Evolutionary conservation across 257 asterid species (phyloP).

Genomic region (Scutellaria minor): DNA sequence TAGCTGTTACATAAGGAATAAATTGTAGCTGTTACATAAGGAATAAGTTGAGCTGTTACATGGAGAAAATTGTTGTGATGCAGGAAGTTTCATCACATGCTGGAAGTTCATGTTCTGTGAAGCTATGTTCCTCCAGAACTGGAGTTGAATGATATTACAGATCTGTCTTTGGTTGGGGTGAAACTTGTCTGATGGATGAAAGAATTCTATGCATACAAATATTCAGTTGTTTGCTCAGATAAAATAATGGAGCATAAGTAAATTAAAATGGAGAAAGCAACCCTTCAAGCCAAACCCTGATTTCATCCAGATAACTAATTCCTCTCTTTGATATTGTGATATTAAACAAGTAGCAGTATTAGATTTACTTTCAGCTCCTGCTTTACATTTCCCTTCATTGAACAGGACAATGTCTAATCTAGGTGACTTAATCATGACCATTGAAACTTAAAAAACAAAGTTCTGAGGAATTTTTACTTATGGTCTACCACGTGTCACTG

Average conservation of each 20-base stretch:
- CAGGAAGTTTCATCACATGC: background rate
- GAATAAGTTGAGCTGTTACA: conserved; percentile 12
- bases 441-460: conserved; percentile 10
- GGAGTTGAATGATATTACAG: background rate
- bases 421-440: conserved; percentile 11
- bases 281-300: background rate
- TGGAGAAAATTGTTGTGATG: conserved; percentile 5
- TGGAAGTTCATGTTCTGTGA: conserved; percentile 12
- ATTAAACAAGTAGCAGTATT: background rate
- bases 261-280: background rate
- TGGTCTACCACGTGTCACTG: conserved; percentile 1
- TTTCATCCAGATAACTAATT: background rate
- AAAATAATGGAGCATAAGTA: background rate
- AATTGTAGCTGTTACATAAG: no score
- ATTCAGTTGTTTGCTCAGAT: conserved; percentile 20
- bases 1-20: no score
- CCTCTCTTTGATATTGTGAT: background rate
- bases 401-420: background rate
- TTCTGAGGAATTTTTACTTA: conserved; percentile 25
- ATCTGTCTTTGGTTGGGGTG: conserved; percentile 9
- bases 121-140: background rate
- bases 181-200: background rate
- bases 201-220: background rate
- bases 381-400: background rate
- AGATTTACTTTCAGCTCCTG: conserved; percentile 2